These are phyloP conservation scores for Lumnitzera racemosa DNA, from an alignment of 345 rosid genomes.

Conservation along the genomic window DNA sequence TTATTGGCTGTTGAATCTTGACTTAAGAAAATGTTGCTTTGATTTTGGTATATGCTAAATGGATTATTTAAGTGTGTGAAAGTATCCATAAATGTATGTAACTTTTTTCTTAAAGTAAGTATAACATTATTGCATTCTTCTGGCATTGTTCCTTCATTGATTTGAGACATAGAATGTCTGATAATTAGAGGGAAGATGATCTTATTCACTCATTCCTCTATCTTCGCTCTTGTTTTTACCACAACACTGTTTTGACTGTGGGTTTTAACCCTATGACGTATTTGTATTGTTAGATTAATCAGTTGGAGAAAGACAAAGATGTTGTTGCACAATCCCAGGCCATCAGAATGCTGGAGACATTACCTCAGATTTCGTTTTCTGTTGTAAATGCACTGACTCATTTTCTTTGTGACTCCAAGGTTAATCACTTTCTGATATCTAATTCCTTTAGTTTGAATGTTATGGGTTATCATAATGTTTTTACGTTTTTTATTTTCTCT, in stretches of 20 bases:
- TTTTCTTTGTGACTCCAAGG: conserved; percentile 81
- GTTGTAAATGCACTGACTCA: conserved; percentile 71
- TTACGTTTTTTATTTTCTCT: conserved; percentile 15
- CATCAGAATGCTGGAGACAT: conserved; percentile 55
- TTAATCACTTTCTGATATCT: conserved; percentile 18
- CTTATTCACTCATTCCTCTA: too few relatives aligned
- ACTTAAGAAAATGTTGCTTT: too few relatives aligned
- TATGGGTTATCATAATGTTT: background rate
- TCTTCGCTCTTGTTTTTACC: background rate
- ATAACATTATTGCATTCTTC: too few relatives aligned
- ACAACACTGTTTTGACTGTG: background rate
- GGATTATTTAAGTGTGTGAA: too few relatives aligned
- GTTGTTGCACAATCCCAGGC: conserved; percentile 97
- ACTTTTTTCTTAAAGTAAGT: too few relatives aligned
- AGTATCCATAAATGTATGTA: too few relatives aligned
- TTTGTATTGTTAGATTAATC: conserved; percentile 56
- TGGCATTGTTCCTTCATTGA: too few relatives aligned
- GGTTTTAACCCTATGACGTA: background rate
- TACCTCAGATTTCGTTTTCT: conserved; percentile 70
- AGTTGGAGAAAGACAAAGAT: conserved; percentile 93
- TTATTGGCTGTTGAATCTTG: too few relatives aligned
- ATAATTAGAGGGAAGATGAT: too few relatives aligned
- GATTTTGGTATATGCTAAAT: too few relatives aligned
- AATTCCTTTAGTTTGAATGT: conserved; percentile 7
- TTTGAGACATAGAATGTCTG: too few relatives aligned